Evolutionary conservation across 2,329 filamentous ascomycete genomes (phyloP).

Genomic region (Fusarium citri): DNA sequence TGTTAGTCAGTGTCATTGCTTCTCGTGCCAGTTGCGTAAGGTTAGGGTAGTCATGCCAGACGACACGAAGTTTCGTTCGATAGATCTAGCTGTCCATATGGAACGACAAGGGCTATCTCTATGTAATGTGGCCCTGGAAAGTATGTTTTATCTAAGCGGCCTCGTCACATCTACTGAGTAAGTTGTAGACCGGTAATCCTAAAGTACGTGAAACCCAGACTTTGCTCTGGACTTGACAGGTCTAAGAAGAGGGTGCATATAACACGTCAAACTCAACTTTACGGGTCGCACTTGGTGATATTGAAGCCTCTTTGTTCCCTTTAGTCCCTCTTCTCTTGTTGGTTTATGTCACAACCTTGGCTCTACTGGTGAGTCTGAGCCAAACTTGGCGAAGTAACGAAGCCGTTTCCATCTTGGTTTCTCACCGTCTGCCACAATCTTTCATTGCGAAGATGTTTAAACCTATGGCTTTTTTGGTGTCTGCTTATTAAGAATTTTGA

Average conservation of each 20-base stretch:
- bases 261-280: constrained; percentile 28
- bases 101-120: background rate
- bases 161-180: background rate
- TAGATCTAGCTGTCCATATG: background rate
- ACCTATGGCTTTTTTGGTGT: constrained; percentile 35
- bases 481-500: constrained; percentile 77
- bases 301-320: background rate
- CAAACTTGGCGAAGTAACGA: background rate
- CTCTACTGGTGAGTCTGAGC: background rate
- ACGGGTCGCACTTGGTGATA: background rate
- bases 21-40: background rate
- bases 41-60: background rate
- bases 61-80: background rate
- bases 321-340: background rate
- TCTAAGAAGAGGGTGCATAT: constrained; percentile 16
- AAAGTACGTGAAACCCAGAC: background rate
- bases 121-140: background rate
- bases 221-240: background rate
- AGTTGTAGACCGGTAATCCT: background rate
- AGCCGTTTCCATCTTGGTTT: background rate
- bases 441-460: background rate
- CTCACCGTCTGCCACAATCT: constrained; percentile 2
- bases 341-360: background rate
- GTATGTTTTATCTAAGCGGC: background rate
- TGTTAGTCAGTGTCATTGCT: background rate